Conservation (phyloP, 345 rosid species). For the Syzygium jambos region DNA sequence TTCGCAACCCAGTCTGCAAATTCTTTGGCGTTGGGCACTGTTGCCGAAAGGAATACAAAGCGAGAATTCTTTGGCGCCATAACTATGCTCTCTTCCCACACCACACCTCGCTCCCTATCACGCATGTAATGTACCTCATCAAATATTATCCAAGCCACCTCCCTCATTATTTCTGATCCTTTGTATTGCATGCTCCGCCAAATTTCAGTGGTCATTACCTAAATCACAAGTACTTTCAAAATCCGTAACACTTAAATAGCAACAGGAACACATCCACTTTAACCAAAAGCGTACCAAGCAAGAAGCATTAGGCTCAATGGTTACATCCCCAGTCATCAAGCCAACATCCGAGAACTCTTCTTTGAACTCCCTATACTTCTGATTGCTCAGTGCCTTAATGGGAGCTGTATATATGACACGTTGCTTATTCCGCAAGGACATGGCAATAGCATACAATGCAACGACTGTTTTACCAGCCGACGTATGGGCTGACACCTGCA, state of each 20-base stretch:
- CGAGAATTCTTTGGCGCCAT: slow-evolving; percentile 96
- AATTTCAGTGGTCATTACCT: slow-evolving; percentile 99
- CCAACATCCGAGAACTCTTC: slow-evolving; percentile 98
- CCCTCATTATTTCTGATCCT: slow-evolving; percentile 89
- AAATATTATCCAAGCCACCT: slow-evolving; percentile 95
- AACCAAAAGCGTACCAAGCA: slow-evolving; percentile 49
- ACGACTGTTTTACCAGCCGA: slow-evolving; percentile 99
- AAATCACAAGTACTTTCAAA: slow-evolving; percentile 15
- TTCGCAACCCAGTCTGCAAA: slow-evolving; percentile 99
- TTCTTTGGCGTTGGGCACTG: slow-evolving; percentile 98
- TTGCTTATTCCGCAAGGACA: slow-evolving; percentile 82
- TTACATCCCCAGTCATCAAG: slow-evolving; percentile 96
- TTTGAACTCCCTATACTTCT: slow-evolving; percentile 92
- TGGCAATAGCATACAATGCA: slow-evolving; percentile 89
- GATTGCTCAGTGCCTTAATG: slow-evolving; percentile 94
- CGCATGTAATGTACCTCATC: slow-evolving; percentile 99
- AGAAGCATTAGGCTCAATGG: slow-evolving; percentile 95
- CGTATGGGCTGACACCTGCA: slow-evolving; percentile 95
- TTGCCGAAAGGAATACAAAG: slow-evolving; percentile 94
- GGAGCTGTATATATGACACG: slow-evolving; percentile 95
- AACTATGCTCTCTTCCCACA: slow-evolving; percentile 99
- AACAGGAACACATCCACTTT: neutral
- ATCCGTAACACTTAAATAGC: neutral
- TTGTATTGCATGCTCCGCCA: slow-evolving; percentile 99
- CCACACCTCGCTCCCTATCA: slow-evolving; percentile 96